Percentiles rank a stretch among this genome's conserved stretches.
Evolutionary conservation across 371 early-diverging fungal genomes (phyloP).

Genomic region (Mortierella sp.): DNA sequence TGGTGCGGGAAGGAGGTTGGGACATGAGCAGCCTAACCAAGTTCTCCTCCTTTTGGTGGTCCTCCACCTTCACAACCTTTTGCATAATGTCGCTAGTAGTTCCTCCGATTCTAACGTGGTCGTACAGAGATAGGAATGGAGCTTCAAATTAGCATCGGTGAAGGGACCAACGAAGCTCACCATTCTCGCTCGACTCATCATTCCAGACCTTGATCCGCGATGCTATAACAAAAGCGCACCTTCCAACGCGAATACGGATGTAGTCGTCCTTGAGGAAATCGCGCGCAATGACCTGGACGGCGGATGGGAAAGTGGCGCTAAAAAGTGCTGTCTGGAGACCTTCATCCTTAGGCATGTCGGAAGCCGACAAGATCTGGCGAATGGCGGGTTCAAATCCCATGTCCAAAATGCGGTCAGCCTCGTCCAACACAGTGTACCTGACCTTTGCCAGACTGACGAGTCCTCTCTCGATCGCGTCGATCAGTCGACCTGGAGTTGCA

Average conservation of each 20-base stretch:
- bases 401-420: slow-evolving; percentile 98
- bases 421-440: slow-evolving; percentile 95
- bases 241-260: slow-evolving; percentile 56
- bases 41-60: slow-evolving; percentile 68
- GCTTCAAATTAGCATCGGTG: background rate
- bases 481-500: slow-evolving; percentile 98
- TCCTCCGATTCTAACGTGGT: slow-evolving; percentile 62
- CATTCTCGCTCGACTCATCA: background rate
- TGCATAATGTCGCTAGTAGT: slow-evolving; percentile 67
- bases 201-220: background rate
- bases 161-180: background rate
- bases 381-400: slow-evolving; percentile 98
- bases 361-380: slow-evolving; percentile 81
- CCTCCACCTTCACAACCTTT: slow-evolving; percentile 67
- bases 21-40: slow-evolving; percentile 59
- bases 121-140: background rate
- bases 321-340: slow-evolving; percentile 98
- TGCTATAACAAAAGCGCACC: background rate
- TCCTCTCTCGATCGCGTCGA: slow-evolving; percentile 92
- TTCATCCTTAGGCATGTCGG: slow-evolving; percentile 39
- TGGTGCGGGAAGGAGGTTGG: slow-evolving; percentile 69
- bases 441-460: slow-evolving; percentile 88
- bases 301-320: slow-evolving; percentile 98
- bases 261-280: slow-evolving; percentile 76
- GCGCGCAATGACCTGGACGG: slow-evolving; percentile 90